These are phyloP conservation scores for Aspergillus arachidicola DNA, from an alignment of 2,329 filamentous ascomycete genomes.

Conservation along the genomic window DNA sequence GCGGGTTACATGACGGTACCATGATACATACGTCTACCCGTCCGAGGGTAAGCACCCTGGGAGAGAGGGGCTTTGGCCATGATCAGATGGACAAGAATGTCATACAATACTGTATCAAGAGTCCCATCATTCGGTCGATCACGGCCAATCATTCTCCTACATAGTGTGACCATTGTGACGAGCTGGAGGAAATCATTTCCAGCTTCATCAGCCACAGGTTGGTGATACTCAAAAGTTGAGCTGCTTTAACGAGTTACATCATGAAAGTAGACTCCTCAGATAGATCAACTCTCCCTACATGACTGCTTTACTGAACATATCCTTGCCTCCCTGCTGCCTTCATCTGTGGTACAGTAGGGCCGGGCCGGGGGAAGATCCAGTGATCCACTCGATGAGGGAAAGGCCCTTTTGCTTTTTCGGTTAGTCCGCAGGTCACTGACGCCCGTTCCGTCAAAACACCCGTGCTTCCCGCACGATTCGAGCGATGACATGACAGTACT, in stretches of 20 bases:
- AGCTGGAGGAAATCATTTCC: conserved; percentile 9
- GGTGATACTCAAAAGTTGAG: not conserved
- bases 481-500: conserved; percentile 18
- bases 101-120: conserved; percentile 20
- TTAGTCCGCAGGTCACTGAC: conserved; percentile 6
- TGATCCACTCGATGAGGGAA: conserved; percentile 20
- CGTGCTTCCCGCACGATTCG: conserved; percentile 16
- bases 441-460: conserved; percentile 1
- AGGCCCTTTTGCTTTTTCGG: conserved; percentile 13
- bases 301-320: not conserved
- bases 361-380: conserved; percentile 26
- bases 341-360: conserved; percentile 27
- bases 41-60: not conserved
- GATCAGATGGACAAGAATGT: conserved; percentile 23
- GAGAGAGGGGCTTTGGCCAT: not conserved
- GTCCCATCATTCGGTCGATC: conserved; percentile 11
- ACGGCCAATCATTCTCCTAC: conserved; percentile 20
- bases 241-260: not conserved
- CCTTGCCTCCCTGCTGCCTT: not conserved
- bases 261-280: not conserved
- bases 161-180: conserved; percentile 17
- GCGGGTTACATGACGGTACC: conserved; percentile 19
- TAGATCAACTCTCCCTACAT: not conserved
- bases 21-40: conserved; percentile 11
- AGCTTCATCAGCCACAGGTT: conserved; percentile 3